Evolutionary conservation across 2,329 filamentous ascomycete genomes (phyloP), one percentile per base, ranked within the genome.

Genomic region (Epichloe sylvatica): DNA sequence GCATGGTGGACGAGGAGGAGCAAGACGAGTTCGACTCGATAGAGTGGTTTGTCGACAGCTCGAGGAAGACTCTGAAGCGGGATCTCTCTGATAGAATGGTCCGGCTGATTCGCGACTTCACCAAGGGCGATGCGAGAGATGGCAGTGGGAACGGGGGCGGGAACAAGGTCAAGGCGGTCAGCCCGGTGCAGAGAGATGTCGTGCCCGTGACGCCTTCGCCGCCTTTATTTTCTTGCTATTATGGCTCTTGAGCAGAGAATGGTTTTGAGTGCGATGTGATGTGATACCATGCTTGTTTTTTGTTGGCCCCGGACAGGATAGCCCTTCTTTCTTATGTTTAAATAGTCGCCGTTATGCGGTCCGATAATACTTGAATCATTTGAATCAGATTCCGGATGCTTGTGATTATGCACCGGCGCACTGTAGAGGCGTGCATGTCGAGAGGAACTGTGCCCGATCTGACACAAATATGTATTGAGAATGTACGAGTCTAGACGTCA

Each of bases 11-110:
- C 33, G 65, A 68, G 42, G 64, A 69, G 49, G 66, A 70, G 52
- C 65, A 65, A 5, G 64, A 68, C 21, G 54, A 57, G 0, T 69
- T 67, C 45, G 67, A 69, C 54, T 55, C 53, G 5, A 36, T 56
- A 5, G 48, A 53, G 25, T 54, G 53, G 50, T 56, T 56, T 15
- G 46, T 46, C 2, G 48, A 52, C 17, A 54, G 50, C 46, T 44
- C 51, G 19, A 40, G 19, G 33, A 41, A 21, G 30, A 33, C 11
- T 12, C 33, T 48, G 9, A 48, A 45, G 33, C 36, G 19, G 19
- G 44, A 52, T 6, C 11, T 52, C 12, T 51, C 52, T 5, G 36
- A 52, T 12, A 50, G 21, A n/a, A 45, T 50, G 44, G 34, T 50
- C 9, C 38, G 30, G 12, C n/a, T 47, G n/a, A 49, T 52, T 8